These are phyloP conservation scores for Solanum hybrid DNA, from an alignment of 305 asterid genomes.

Conservation along the genomic window DNA sequence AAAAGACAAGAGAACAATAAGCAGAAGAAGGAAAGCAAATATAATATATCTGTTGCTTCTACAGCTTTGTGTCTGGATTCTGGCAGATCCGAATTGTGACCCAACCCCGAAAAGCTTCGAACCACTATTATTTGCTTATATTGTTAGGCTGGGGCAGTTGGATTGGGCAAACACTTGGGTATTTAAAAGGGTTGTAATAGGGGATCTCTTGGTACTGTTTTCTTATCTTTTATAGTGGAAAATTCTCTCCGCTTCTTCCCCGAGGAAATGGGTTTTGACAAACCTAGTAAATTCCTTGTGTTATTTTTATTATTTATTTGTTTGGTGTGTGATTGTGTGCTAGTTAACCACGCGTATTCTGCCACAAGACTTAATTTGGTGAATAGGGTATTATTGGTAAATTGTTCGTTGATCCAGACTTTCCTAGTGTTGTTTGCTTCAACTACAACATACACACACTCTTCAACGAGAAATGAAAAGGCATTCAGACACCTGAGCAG, in stretches of 20 bases:
- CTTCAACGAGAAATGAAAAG: background rate
- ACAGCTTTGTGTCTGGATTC: background rate
- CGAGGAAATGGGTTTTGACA: background rate
- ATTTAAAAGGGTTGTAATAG: background rate
- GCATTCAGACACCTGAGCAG: background rate
- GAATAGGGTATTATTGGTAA: background rate
- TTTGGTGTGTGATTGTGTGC: background rate
- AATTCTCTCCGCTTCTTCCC: background rate
- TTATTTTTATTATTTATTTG: background rate
- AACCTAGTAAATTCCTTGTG: background rate
- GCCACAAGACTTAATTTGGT: constrained; percentile 1
- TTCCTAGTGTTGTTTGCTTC: background rate
- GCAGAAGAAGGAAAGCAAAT: background rate
- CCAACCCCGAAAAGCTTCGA: background rate
- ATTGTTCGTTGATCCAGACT: background rate
- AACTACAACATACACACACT: background rate
- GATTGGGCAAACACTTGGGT: background rate
- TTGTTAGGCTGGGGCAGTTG: background rate
- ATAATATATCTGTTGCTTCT: background rate
- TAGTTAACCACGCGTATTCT: background rate
- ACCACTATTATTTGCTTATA: background rate
- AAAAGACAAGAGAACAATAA: background rate
- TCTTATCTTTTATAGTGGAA: background rate
- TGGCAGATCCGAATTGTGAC: background rate
- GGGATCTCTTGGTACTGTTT: background rate